Conservation (phyloP, 2,329 filamentous ascomycete species). For the Cadophora sp. region DNA sequence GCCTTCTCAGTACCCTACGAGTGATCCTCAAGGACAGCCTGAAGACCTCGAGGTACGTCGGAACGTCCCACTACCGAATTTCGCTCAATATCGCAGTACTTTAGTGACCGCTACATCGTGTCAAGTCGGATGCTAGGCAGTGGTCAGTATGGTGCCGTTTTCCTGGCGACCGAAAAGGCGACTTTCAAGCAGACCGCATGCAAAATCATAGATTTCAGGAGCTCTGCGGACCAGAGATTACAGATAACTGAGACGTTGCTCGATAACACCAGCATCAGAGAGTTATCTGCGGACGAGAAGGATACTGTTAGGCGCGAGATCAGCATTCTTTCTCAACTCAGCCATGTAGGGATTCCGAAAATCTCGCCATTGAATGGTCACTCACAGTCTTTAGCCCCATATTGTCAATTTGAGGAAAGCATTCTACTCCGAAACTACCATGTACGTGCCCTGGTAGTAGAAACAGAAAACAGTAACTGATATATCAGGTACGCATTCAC, state of each 20-base stretch:
- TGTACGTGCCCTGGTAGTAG: slow-evolving; percentile 47
- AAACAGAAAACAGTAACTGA: not conserved
- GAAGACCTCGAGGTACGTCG: slow-evolving; percentile 46
- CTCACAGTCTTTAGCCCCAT: slow-evolving; percentile 53
- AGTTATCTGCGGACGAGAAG: slow-evolving; percentile 40
- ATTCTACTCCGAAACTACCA: slow-evolving; percentile 53
- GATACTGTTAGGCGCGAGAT: slow-evolving; percentile 55
- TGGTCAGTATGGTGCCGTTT: slow-evolving; percentile 60
- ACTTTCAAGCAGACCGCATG: slow-evolving; percentile 70
- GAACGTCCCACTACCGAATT: not conserved
- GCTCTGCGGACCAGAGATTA: slow-evolving; percentile 9
- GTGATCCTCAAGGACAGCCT: slow-evolving; percentile 40
- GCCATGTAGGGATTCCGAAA: slow-evolving; percentile 54
- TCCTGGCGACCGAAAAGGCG: slow-evolving; percentile 57
- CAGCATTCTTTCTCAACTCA: slow-evolving; percentile 58
- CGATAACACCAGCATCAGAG: slow-evolving; percentile 12
- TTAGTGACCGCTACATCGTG: slow-evolving; percentile 56
- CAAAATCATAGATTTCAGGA: slow-evolving; percentile 65
- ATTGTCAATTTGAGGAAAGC: slow-evolving; percentile 59
- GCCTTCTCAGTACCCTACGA: slow-evolving; percentile 18
- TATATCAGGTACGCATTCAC: slow-evolving; percentile 59
- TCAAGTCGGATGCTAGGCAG: slow-evolving; percentile 57
- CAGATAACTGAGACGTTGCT: not conserved
- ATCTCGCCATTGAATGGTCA: too few relatives aligned
- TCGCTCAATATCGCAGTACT: slow-evolving; percentile 46